phyloP scores from a whole-genome alignment of 768 basidiomycete genomes.

The Lentinula raphanica region DNA sequence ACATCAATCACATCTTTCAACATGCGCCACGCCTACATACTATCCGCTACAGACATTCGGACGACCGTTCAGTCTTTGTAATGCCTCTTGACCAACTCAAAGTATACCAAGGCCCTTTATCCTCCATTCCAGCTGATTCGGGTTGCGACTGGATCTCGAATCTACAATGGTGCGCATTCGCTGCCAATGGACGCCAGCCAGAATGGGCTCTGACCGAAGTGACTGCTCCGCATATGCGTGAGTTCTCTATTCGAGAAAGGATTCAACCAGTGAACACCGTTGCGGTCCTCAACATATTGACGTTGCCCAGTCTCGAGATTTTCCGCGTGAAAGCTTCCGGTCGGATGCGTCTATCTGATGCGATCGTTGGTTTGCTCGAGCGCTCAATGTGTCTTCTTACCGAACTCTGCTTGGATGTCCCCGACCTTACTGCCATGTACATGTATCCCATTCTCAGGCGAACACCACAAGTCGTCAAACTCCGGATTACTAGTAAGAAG shows the following conservation, averaged over 20 bases:
- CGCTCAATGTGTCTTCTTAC: not conserved
- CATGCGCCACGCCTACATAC: not conserved
- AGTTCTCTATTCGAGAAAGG: not conserved
- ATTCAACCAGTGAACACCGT: not conserved
- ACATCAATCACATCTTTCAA: not conserved
- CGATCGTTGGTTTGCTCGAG: not conserved
- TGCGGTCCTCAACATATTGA: not conserved
- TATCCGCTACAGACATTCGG: not conserved
- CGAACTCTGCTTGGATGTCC: not conserved
- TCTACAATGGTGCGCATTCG: not conserved
- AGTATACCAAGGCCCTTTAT: not conserved
- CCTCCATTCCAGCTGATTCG: not conserved
- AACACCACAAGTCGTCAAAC: not conserved
- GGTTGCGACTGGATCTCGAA: not conserved
- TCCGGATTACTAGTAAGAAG: not conserved
- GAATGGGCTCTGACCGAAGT: not conserved
- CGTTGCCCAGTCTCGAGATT: not conserved
- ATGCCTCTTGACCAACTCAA: not conserved
- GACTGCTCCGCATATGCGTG: not conserved
- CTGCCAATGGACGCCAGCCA: not conserved
- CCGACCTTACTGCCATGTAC: not conserved
- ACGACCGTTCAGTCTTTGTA: not conserved
- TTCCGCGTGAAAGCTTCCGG: not conserved
- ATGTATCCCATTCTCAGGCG: not conserved
- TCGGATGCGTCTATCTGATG: not conserved